Evolutionary conservation across 2,329 filamentous ascomycete genomes (phyloP).

Genomic region (Colletotrichum lini): DNA sequence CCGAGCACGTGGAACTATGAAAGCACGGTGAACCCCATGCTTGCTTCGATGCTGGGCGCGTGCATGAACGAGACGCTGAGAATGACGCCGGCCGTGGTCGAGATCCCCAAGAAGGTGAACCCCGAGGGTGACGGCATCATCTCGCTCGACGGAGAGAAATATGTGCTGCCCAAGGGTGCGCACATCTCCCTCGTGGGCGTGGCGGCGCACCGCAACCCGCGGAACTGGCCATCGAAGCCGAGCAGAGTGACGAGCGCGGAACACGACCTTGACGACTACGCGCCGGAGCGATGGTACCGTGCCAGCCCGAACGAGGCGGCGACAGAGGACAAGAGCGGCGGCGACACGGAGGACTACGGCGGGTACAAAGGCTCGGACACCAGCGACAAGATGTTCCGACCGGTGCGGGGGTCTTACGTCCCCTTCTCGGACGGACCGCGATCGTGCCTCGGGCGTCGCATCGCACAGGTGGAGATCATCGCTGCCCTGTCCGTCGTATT

Average conservation of each 20-base stretch:
- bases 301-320: constrained; percentile 46
- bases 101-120: constrained; percentile 77
- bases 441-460: constrained; percentile 70
- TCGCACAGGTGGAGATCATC: constrained; percentile 73
- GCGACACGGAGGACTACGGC: constrained; percentile 65
- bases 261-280: constrained; percentile 76
- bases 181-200: constrained; percentile 70
- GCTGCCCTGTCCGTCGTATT: constrained; percentile 69
- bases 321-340: constrained; percentile 43
- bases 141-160: constrained; percentile 69
- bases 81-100: constrained; percentile 78
- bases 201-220: constrained; percentile 76
- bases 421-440: constrained; percentile 73
- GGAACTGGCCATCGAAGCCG: constrained; percentile 75
- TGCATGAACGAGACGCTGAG: constrained; percentile 85
- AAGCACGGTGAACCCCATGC: constrained; percentile 73
- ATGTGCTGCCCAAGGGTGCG: constrained; percentile 70
- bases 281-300: constrained; percentile 81
- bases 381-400: constrained; percentile 73
- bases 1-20: constrained; percentile 81
- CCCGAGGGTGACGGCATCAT: constrained; percentile 68
- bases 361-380: constrained; percentile 74
- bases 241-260: constrained; percentile 59
- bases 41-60: constrained; percentile 79
- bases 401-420: constrained; percentile 68